These are phyloP conservation scores for Aegilops speltoides DNA, from an alignment of 176 grass and related monocot species.

Conservation along the genomic window DNA sequence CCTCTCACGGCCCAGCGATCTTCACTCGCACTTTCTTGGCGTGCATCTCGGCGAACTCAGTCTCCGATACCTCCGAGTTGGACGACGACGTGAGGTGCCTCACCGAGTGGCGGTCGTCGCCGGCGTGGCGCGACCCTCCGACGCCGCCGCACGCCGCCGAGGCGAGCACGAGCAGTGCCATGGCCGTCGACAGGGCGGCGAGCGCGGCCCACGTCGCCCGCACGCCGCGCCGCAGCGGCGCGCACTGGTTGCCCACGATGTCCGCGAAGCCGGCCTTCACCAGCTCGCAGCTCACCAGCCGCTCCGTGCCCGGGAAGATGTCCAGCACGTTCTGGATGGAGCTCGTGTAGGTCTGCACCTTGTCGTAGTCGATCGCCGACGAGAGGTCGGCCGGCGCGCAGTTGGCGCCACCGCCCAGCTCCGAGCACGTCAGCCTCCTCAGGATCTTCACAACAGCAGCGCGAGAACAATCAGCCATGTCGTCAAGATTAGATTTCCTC, in stretches of 20 bases:
- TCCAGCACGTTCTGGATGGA: constrained; percentile 86
- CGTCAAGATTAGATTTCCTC: background rate
- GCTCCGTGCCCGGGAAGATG: constrained; percentile 83
- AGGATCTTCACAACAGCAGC: constrained; percentile 45
- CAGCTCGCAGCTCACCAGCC: constrained; percentile 66
- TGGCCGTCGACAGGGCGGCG: constrained; percentile 43
- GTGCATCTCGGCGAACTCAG: constrained; percentile 40
- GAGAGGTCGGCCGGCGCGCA: constrained; percentile 54
- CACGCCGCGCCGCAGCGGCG: constrained; percentile 48
- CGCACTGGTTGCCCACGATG: constrained; percentile 65
- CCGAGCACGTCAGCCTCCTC: constrained; percentile 76
- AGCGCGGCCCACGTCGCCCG: constrained; percentile 50
- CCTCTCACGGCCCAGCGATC: background rate
- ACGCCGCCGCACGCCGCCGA: background rate
- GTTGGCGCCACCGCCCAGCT: constrained; percentile 33
- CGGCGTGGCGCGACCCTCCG: background rate
- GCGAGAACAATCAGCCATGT: background rate
- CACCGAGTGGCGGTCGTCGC: constrained; percentile 46
- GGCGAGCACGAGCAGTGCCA: constrained; percentile 32
- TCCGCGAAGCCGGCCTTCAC: constrained; percentile 76
- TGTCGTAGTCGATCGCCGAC: constrained; percentile 73
- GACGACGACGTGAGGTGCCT: constrained; percentile 49
- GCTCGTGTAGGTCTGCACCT: constrained; percentile 77
- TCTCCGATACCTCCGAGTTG: constrained; percentile 50
- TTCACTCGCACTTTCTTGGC: constrained; percentile 36